These are phyloP conservation scores for Ceratobasidium sp. DNA, from an alignment of 1,284 basidiomycete genomes.

Conservation along the genomic window DNA sequence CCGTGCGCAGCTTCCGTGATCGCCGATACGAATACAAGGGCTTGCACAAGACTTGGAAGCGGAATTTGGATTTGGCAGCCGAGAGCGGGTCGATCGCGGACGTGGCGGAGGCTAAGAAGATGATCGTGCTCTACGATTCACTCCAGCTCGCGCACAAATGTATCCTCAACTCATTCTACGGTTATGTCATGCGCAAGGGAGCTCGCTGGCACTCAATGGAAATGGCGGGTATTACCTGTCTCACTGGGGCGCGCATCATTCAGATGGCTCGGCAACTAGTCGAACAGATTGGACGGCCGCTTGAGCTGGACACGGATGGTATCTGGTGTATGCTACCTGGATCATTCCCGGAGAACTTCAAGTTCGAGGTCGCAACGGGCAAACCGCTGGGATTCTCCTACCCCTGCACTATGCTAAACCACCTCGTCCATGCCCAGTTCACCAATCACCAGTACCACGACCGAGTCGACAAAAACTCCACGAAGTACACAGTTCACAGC, in stretches of 20 bases:
- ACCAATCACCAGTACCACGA: slow-evolving; percentile 99
- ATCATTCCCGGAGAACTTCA: slow-evolving; percentile 97
- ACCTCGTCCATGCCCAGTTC: slow-evolving; percentile 93
- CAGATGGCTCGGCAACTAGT: slow-evolving; percentile 99
- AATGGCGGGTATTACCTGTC: slow-evolving; percentile 99
- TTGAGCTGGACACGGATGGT: slow-evolving; percentile 98
- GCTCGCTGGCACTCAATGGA: slow-evolving; percentile 99
- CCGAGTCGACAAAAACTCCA: slow-evolving; percentile 77
- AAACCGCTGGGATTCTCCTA: slow-evolving; percentile 94
- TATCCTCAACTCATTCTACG: slow-evolving; percentile 99
- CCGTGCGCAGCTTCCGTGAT: slow-evolving; percentile 96
- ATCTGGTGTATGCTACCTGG: slow-evolving; percentile 99
- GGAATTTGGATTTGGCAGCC: slow-evolving; percentile 84
- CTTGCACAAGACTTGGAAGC: slow-evolving; percentile 99
- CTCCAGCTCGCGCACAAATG: slow-evolving; percentile 99
- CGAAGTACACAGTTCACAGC: slow-evolving; percentile 85
- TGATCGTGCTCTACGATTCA: slow-evolving; percentile 99
- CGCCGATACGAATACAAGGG: slow-evolving; percentile 99
- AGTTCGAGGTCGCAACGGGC: slow-evolving; percentile 87
- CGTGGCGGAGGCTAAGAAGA: slow-evolving; percentile 96
- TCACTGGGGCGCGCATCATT: slow-evolving; percentile 98
- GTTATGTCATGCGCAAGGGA: slow-evolving; percentile 99
- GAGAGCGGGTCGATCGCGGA: slow-evolving; percentile 79
- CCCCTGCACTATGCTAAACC: slow-evolving; percentile 99
- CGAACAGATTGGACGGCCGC: slow-evolving; percentile 94